Percentiles rank a stretch among this genome's conserved stretches.
These are phyloP conservation scores for Claviceps monticola DNA, from an alignment of 2,329 filamentous ascomycete species.

Conservation along the genomic window DNA sequence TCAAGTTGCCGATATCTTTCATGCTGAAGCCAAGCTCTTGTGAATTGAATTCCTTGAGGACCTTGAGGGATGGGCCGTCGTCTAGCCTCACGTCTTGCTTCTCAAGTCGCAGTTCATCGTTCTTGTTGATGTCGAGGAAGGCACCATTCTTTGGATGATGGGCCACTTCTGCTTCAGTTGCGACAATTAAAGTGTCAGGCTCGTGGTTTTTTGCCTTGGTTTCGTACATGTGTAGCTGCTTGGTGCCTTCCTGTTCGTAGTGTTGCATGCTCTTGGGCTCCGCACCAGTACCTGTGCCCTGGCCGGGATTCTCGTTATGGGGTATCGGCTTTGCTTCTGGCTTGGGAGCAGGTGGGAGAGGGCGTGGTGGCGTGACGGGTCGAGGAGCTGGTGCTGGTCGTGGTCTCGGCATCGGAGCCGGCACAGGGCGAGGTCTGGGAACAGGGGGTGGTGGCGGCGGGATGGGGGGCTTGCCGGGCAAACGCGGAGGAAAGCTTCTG, in stretches of 20 bases:
- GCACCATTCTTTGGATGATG: background rate
- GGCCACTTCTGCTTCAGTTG: background rate
- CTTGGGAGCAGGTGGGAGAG: background rate
- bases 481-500: background rate
- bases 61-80: background rate
- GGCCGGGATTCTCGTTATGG: background rate
- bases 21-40: background rate
- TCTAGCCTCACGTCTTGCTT: background rate
- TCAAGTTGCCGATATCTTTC: background rate
- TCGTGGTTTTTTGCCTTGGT: background rate
- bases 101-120: background rate
- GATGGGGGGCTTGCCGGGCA: background rate
- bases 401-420: background rate
- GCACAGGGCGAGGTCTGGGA: background rate
- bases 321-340: background rate
- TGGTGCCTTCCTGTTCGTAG: background rate
- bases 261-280: background rate
- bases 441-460: background rate
- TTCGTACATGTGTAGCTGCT: background rate
- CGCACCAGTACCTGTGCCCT: background rate
- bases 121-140: background rate
- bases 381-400: background rate
- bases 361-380: background rate
- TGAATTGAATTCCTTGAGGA: background rate
- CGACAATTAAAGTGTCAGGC: background rate